Conservation (phyloP, 257 asterid genomes). For the Forsythia viridissima region DNA sequence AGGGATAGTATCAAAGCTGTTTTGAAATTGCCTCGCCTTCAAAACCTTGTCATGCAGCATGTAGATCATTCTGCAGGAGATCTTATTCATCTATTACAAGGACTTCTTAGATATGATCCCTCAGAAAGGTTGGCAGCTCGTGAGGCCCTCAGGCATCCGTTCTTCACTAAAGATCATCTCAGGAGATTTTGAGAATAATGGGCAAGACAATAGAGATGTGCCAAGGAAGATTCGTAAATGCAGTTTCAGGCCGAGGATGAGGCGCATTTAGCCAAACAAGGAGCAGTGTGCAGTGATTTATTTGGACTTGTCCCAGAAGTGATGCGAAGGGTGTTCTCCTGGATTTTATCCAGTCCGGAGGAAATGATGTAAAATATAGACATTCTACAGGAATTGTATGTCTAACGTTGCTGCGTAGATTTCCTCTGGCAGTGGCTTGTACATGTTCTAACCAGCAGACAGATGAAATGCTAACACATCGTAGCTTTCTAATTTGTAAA, state of each 20-base stretch:
- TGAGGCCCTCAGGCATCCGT: constrained; percentile 76
- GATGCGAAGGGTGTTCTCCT: neutral
- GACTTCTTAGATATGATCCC: constrained; percentile 80
- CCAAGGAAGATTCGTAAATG: neutral
- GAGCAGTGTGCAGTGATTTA: neutral
- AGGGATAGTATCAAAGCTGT: constrained; percentile 85
- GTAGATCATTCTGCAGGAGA: constrained; percentile 98
- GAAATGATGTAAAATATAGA: neutral
- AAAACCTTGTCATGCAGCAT: constrained; percentile 79
- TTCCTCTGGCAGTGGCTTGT: neutral
- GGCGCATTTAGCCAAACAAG: neutral
- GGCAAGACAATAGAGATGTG: neutral
- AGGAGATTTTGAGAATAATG: constrained; percentile 19
- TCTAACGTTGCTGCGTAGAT: neutral
- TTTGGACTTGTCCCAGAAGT: neutral
- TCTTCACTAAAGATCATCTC: constrained; percentile 61
- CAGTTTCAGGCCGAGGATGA: neutral
- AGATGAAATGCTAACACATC: neutral
- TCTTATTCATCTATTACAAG: constrained; percentile 72
- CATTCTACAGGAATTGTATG: neutral
- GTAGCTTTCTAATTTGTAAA: neutral
- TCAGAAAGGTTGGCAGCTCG: constrained; percentile 70
- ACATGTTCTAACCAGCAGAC: neutral
- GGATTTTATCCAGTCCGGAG: neutral
- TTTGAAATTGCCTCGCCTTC: constrained; percentile 70